phyloP scores from a whole-genome alignment of 345 rosid genomes.

The Jatropha curcas region DNA sequence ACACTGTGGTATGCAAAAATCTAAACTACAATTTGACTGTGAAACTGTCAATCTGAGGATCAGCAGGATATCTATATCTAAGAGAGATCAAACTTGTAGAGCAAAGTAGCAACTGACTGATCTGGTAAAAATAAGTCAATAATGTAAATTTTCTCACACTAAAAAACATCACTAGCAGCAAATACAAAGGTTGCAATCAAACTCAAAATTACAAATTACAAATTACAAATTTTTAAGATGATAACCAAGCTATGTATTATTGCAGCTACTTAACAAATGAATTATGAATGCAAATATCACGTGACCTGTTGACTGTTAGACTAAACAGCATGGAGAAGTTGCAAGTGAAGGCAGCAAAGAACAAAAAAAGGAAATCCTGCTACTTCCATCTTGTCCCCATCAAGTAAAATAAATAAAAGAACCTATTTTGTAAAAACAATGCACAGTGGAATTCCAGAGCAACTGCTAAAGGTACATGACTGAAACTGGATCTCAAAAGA shows the following conservation, averaged over 20 bases:
- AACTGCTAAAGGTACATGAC: background rate
- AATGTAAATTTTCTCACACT: background rate
- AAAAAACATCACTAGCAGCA: background rate
- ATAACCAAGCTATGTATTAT: constrained; percentile 13
- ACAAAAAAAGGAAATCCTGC: constrained; percentile 15
- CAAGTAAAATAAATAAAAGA: background rate
- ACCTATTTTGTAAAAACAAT: background rate
- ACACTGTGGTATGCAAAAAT: too few relatives aligned
- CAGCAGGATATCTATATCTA: background rate
- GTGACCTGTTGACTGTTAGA: constrained; percentile 3
- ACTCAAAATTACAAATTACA: background rate
- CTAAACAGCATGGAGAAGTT: background rate
- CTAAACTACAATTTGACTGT: background rate
- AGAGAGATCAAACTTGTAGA: background rate
- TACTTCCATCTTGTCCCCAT: constrained; percentile 16
- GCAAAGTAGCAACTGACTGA: background rate
- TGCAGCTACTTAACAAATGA: constrained; percentile 15
- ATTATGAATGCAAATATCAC: constrained; percentile 3
- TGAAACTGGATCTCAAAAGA: constrained; percentile 15
- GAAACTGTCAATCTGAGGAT: background rate
- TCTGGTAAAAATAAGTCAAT: background rate
- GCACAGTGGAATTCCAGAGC: constrained; percentile 8
- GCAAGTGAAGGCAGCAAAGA: constrained; percentile 17
- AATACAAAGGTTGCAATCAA: background rate
- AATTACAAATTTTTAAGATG: background rate